Evolutionary conservation across 2,329 filamentous ascomycete species (phyloP).

Genomic region (Pseudopithomyces chartarum): DNA sequence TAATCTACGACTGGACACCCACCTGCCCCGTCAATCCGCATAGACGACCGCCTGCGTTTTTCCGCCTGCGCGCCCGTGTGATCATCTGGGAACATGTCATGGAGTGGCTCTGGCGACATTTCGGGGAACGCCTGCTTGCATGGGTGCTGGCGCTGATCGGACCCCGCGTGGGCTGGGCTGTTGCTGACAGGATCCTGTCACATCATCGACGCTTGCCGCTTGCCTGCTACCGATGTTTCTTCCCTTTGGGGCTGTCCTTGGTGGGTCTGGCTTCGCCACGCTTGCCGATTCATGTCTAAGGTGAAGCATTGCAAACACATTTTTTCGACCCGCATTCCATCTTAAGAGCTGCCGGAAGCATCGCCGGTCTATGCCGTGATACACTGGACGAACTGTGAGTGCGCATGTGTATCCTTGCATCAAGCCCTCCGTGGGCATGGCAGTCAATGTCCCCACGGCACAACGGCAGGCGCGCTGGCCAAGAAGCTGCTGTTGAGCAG

Average conservation of each 20-base stretch:
- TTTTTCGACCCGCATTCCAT: neutral
- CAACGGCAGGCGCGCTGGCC: neutral
- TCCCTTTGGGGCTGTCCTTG: neutral
- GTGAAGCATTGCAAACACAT: neutral
- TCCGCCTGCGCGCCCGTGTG: conserved; percentile 26
- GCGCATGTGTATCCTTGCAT: too few species aligned
- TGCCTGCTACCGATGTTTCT: neutral
- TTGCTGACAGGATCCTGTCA: conserved; percentile 13
- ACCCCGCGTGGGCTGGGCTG: conserved; percentile 25
- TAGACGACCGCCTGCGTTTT: conserved; percentile 32
- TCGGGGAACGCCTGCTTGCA: conserved; percentile 26
- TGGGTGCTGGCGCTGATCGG: conserved; percentile 35
- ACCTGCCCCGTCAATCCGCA: conserved; percentile 17
- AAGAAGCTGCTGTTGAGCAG: neutral
- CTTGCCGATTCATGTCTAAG: neutral
- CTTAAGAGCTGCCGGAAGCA: neutral
- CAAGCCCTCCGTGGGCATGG: neutral
- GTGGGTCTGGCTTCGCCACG: neutral
- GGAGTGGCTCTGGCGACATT: conserved; percentile 23
- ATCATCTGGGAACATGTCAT: conserved; percentile 21
- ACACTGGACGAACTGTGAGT: neutral
- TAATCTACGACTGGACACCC: conserved; percentile 23
- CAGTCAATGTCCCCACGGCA: neutral
- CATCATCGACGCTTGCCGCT: neutral
- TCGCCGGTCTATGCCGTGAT: neutral